phyloP scores from a whole-genome alignment of 495 filamentous ascomycete genomes.

The Talaromyces wortmannii region DNA sequence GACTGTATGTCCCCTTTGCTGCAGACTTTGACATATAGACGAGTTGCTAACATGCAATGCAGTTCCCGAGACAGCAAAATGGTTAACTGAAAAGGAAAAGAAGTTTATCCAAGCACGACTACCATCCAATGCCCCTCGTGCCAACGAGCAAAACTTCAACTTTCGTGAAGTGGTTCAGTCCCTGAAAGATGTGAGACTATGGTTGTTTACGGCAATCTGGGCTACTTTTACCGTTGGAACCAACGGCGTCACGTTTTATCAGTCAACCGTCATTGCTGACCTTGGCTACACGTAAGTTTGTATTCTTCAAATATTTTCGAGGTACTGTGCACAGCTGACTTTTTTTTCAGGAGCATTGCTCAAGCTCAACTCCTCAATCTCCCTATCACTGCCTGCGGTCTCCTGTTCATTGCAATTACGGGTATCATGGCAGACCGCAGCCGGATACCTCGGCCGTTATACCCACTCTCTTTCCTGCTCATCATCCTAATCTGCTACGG shows the following conservation, averaged over 20 bases:
- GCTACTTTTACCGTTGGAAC: conserved; percentile 34
- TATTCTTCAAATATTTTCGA: background rate
- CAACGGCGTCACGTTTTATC: conserved; percentile 35
- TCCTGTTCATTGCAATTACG: conserved; percentile 26
- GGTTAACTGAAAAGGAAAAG: conserved; percentile 32
- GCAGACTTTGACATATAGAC: background rate
- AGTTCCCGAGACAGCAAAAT: conserved; percentile 31
- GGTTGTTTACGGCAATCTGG: conserved; percentile 29
- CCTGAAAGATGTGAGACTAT: conserved; percentile 21
- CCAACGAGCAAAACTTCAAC: conserved; percentile 28
- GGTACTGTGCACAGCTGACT: conserved; percentile 4
- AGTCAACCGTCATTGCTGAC: conserved; percentile 34
- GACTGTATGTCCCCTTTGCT: conserved; percentile 20
- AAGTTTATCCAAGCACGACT: conserved; percentile 35
- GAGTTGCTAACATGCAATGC: background rate
- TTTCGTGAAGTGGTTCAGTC: conserved; percentile 20
- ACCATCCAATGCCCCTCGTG: conserved; percentile 28
- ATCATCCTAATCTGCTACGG: conserved; percentile 33
- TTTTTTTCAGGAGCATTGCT: conserved; percentile 20
- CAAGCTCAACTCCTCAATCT: conserved; percentile 31
- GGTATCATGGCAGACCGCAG: conserved; percentile 34
- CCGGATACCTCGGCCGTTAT: conserved; percentile 29
- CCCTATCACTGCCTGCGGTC: conserved; percentile 26
- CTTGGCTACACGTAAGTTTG: conserved; percentile 30
- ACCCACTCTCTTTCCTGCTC: conserved; percentile 31